phyloP scores from a whole-genome alignment of 768 basidiomycete genomes.

The Strobilomyces echinocephalus region DNA sequence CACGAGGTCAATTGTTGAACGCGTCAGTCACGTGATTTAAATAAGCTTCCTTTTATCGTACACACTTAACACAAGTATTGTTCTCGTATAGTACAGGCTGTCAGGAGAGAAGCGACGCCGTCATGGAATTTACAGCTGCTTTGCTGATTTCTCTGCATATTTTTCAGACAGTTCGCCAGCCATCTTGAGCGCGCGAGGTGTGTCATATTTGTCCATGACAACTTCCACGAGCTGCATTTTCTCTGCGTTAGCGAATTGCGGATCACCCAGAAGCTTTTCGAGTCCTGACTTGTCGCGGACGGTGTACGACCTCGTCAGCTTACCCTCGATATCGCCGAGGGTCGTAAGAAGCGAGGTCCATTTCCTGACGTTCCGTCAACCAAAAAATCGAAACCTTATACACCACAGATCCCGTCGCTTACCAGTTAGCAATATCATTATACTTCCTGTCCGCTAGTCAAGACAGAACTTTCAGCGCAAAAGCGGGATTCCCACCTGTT shows the following conservation, averaged over 20 bases:
- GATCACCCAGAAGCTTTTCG: slow-evolving; percentile 57
- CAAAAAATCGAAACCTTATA: neutral
- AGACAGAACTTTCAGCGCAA: neutral
- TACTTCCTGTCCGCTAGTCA: slow-evolving; percentile 50
- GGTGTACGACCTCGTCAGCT: slow-evolving; percentile 55
- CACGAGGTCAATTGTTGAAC: slow-evolving; percentile 13
- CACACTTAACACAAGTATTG: neutral
- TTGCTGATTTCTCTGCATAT: slow-evolving; percentile 14
- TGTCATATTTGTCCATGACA: slow-evolving; percentile 67
- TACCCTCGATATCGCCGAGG: slow-evolving; percentile 48
- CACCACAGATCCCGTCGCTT: slow-evolving; percentile 5
- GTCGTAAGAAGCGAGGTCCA: slow-evolving; percentile 62
- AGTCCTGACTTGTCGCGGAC: slow-evolving; percentile 67
- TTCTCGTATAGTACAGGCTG: no score
- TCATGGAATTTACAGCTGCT: slow-evolving; percentile 13
- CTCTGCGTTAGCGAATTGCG: slow-evolving; percentile 55
- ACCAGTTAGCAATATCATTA: slow-evolving; percentile 82
- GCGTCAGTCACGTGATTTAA: slow-evolving; percentile 27
- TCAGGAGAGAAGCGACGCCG: no score
- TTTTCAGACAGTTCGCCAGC: slow-evolving; percentile 38
- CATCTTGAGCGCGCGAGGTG: slow-evolving; percentile 56
- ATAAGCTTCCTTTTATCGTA: neutral
- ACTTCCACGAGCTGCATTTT: slow-evolving; percentile 80
- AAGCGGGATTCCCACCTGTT: slow-evolving; percentile 34
- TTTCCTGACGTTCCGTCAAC: slow-evolving; percentile 36